Percentiles rank a stretch among this genome's conserved stretches.
These are phyloP conservation scores for Aspergillus unguis DNA, from an alignment of 2,329 filamentous ascomycete genomes.

Conservation along the genomic window DNA sequence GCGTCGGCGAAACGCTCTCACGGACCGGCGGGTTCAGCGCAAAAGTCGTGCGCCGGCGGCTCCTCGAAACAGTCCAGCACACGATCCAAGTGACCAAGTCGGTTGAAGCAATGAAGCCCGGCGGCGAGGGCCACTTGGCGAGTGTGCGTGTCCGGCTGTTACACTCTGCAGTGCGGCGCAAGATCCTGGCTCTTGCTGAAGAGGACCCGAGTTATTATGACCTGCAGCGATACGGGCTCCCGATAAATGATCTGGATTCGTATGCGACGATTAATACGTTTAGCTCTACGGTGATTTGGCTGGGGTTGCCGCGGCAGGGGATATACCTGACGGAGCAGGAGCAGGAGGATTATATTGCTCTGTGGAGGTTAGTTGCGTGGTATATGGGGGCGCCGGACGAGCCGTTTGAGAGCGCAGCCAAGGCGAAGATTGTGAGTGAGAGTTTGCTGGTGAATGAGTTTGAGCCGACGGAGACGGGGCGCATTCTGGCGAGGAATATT, in stretches of 20 bases:
- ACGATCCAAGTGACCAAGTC: conserved; percentile 67
- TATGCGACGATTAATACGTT: conserved; percentile 70
- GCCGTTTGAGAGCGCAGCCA: conserved; percentile 54
- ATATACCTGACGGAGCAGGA: conserved; percentile 62
- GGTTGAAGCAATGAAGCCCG: conserved; percentile 62
- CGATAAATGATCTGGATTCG: conserved; percentile 71
- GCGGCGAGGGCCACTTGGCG: conserved; percentile 62
- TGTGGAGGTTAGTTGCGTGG: conserved; percentile 72
- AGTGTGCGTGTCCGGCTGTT: conserved; percentile 66
- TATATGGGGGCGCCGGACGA: conserved; percentile 66
- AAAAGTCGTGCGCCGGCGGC: conserved; percentile 61
- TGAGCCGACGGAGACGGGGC: conserved; percentile 59
- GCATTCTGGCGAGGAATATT: conserved; percentile 69
- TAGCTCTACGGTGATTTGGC: conserved; percentile 63
- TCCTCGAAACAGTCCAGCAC: conserved; percentile 72
- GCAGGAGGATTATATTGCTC: conserved; percentile 64
- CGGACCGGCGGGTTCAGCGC: conserved; percentile 71
- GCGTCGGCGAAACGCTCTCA: conserved; percentile 69
- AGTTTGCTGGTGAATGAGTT: conserved; percentile 64
- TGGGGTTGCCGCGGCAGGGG: conserved; percentile 68
- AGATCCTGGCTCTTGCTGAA: conserved; percentile 60
- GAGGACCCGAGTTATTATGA: conserved; percentile 61
- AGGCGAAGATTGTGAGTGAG: conserved; percentile 64
- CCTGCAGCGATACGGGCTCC: conserved; percentile 56
- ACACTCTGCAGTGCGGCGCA: conserved; percentile 63